Base-by-base conservation (phyloP, 1,139 yeast species). In the Sugiyamaella neomexicana region DNA sequence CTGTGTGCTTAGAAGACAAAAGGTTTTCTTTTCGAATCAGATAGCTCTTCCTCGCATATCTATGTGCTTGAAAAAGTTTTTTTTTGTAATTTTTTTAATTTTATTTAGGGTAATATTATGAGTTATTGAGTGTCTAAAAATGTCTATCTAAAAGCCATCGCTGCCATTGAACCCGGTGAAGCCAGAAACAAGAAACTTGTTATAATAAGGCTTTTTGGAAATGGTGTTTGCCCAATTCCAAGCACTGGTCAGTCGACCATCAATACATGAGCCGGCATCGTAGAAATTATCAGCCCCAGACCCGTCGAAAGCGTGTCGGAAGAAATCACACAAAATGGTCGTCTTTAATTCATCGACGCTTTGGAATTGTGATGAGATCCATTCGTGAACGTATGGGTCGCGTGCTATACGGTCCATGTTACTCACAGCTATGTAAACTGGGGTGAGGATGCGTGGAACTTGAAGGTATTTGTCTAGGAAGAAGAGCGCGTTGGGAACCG, bases 221-320 rank as follows among this genome's bases (percentile, higher is more conserved):
- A 85, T 81, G 56, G 78, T 77, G 65, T 86, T 85, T 52, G 89
- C 85, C 78, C 88, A 86, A 63, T 85, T 86, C 88, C 91, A 86
- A 1, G 90, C 88, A 53, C 86, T 80, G 0, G 93, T 85, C 51
- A 86, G 72, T 52, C 91, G 77, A 20, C 91, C 93, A 66, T 85
- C 93, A 55, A 85, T 85, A 69, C 93, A 85, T 12, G 87, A 81
- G 1, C 93, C 93, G 25, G 89, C 87, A 75, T 85, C 85, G 66
- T 82, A 85, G 67, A 82, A 85, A 67, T 86, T 85, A 63, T 85
- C 89, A 6, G 89, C 89, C 43, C 93, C 93, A 6, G 87, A 81
- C 1, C 89, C 79, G 65, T 85, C 90, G 68, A 85, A 86, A 60
- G 87, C 89, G 65, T 84, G 89, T 46, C 82, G 79, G 72, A 83